phyloP scores from a whole-genome alignment of 2,329 filamentous ascomycete genomes.

The Monilinia laxa region DNA sequence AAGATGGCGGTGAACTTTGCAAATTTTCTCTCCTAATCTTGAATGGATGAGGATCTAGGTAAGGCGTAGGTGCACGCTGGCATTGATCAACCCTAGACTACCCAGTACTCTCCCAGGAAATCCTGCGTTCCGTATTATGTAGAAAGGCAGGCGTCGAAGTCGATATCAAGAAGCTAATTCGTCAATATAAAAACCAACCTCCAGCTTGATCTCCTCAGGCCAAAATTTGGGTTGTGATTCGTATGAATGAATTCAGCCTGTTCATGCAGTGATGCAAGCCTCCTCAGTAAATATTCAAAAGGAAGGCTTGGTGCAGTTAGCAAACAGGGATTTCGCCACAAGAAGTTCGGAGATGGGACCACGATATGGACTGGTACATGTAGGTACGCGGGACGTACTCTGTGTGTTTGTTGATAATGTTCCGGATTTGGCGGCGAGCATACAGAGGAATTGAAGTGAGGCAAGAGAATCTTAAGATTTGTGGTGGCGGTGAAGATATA shows the following conservation, averaged over 20 bases:
- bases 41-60: neutral
- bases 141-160: neutral
- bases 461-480: neutral
- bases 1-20: constrained; percentile 21
- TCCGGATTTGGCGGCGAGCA: constrained; percentile 10
- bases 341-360: too few relatives aligned
- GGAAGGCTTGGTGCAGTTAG: constrained; percentile 7
- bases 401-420: constrained; percentile 14
- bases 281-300: neutral
- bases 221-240: neutral
- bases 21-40: constrained; percentile 1
- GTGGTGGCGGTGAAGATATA: constrained; percentile 17
- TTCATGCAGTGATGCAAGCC: constrained; percentile 5
- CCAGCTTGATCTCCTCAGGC: constrained; percentile 5
- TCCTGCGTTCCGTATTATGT: neutral
- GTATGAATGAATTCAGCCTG: constrained; percentile 13
- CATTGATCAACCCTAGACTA: constrained; percentile 15
- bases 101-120: neutral
- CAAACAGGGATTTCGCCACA: neutral
- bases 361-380: constrained; percentile 8
- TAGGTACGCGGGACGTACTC: constrained; percentile 15
- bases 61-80: constrained; percentile 16
- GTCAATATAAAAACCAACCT: neutral
- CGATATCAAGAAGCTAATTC: neutral
- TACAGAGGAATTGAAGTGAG: neutral